Percentiles rank a stretch among this genome's conserved stretches.
Conservation (phyloP, 2,329 filamentous ascomycete species). For the Microdochium nivale region DNA sequence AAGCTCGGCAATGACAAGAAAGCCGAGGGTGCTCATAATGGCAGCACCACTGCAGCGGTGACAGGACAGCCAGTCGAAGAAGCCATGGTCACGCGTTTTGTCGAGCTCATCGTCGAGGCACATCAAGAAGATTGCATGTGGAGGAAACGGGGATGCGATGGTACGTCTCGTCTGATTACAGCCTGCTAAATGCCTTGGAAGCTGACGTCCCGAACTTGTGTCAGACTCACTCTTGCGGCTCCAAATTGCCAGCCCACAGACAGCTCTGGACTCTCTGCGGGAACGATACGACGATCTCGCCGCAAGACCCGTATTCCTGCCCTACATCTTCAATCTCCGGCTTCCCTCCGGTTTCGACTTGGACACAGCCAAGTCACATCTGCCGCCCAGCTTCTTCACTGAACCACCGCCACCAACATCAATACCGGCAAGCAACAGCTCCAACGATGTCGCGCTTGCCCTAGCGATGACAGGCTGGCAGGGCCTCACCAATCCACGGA, state of each 20-base stretch:
- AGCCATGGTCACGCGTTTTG: constrained; percentile 69
- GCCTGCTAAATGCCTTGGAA: background rate
- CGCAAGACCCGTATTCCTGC: constrained; percentile 44
- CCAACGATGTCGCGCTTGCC: constrained; percentile 55
- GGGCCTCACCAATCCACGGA: constrained; percentile 44
- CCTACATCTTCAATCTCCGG: constrained; percentile 53
- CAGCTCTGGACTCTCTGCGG: constrained; percentile 48
- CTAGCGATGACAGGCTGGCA: constrained; percentile 73
- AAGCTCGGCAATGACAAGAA: constrained; percentile 48
- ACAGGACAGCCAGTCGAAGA: constrained; percentile 45
- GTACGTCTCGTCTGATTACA: constrained; percentile 30
- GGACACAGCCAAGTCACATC: constrained; percentile 36
- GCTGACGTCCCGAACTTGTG: constrained; percentile 12
- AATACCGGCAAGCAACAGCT: constrained; percentile 16
- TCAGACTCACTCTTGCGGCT: constrained; percentile 51
- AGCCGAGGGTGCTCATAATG: constrained; percentile 41
- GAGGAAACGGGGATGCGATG: constrained; percentile 80
- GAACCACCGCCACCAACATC: constrained; percentile 24
- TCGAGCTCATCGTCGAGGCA: constrained; percentile 60
- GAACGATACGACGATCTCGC: constrained; percentile 58
- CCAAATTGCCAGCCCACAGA: constrained; percentile 52
- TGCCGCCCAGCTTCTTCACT: constrained; percentile 47
- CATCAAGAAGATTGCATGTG: constrained; percentile 81
- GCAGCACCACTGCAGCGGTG: constrained; percentile 25
- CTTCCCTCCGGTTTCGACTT: constrained; percentile 45